phyloP scores from a whole-genome alignment of 495 filamentous ascomycete genomes.

The Trichoderma reesei region DNA sequence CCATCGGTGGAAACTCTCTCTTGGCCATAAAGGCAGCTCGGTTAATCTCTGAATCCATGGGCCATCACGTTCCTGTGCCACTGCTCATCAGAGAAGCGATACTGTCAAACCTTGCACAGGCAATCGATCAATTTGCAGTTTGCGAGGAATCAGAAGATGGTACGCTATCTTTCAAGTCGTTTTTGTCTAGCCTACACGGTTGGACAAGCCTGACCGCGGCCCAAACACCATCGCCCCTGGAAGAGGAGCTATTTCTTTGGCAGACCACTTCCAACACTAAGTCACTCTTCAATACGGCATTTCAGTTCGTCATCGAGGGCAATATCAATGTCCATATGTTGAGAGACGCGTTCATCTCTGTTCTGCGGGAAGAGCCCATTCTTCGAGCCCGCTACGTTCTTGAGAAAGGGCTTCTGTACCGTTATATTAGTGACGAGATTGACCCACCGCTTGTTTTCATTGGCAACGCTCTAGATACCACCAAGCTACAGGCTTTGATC shows the following conservation, averaged over 20 bases:
- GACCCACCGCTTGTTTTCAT: not conserved
- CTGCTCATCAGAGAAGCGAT: slow-evolving; percentile 10
- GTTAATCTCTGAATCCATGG: slow-evolving; percentile 9
- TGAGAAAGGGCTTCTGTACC: not conserved
- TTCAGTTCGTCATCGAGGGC: slow-evolving; percentile 9
- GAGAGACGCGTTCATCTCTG: not conserved
- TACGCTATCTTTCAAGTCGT: slow-evolving; percentile 3
- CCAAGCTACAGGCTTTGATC: not conserved
- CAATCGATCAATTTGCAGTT: slow-evolving; percentile 6
- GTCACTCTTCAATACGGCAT: slow-evolving; percentile 14
- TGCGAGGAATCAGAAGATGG: not conserved
- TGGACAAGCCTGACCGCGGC: not conserved
- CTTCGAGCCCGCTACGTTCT: slow-evolving; percentile 7
- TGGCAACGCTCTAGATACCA: not conserved
- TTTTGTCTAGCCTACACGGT: not conserved
- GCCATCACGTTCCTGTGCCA: slow-evolving; percentile 9
- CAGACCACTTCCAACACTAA: not conserved
- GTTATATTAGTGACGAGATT: not conserved
- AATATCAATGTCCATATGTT: slow-evolving; percentile 6
- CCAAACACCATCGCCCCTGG: slow-evolving; percentile 9
- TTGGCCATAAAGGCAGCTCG: slow-evolving; percentile 15
- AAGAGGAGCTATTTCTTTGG: slow-evolving; percentile 11
- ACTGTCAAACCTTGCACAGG: slow-evolving; percentile 9
- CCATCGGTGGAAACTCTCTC: slow-evolving; percentile 20
- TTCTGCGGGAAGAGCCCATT: slow-evolving; percentile 10